Percentiles rank a stretch among this genome's conserved stretches.
phyloP scores from a whole-genome alignment of 495 filamentous ascomycete species.

The Emericellopsis terricola region DNA sequence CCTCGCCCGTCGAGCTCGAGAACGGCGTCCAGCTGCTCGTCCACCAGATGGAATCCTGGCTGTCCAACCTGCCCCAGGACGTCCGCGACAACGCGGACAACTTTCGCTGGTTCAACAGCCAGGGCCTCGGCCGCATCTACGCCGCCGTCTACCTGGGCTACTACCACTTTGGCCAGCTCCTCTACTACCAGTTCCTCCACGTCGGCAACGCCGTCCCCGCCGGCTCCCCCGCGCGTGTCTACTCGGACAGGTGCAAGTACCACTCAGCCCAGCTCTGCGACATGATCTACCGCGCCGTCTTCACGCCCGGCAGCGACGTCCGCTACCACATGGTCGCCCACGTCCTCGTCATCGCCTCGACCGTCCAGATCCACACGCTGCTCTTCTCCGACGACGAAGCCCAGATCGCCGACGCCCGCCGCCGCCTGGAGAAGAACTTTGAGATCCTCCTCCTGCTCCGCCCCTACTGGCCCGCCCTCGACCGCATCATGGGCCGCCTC shows the following conservation, averaged over 20 bases:
- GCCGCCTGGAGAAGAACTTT: conserved; percentile 22
- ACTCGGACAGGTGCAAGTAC: conserved; percentile 17
- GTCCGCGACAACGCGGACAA: conserved; percentile 16
- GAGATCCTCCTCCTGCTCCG: conserved; percentile 15
- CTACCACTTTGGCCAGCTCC: conserved; percentile 22
- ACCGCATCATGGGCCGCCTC: conserved; percentile 14
- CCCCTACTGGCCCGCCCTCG: conserved; percentile 19
- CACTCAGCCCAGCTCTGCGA: conserved; percentile 17
- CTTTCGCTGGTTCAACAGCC: conserved; percentile 9
- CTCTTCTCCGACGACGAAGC: conserved; percentile 12
- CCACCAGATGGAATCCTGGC: conserved; percentile 13
- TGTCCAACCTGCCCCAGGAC: conserved; percentile 9
- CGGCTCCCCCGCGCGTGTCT: conserved; percentile 6
- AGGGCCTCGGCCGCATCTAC: conserved; percentile 20
- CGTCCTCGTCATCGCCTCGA: conserved; percentile 22
- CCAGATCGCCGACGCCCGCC: conserved; percentile 8
- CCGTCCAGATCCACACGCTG: conserved; percentile 22
- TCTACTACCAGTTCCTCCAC: conserved; percentile 25
- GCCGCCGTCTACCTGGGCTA: conserved; percentile 23
- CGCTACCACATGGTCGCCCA: conserved; percentile 24
- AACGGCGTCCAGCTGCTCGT: conserved; percentile 9
- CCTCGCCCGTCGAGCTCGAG: conserved; percentile 3
- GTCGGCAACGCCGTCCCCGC: conserved; percentile 4
- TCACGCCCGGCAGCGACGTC: conserved; percentile 14
- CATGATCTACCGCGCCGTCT: conserved; percentile 15